A percentile compares a stretch with the other conserved stretches of the same genome.
phyloP scores from a whole-genome alignment of 2,329 filamentous ascomycete genomes.

The Cladosporium sphaerospermum region DNA sequence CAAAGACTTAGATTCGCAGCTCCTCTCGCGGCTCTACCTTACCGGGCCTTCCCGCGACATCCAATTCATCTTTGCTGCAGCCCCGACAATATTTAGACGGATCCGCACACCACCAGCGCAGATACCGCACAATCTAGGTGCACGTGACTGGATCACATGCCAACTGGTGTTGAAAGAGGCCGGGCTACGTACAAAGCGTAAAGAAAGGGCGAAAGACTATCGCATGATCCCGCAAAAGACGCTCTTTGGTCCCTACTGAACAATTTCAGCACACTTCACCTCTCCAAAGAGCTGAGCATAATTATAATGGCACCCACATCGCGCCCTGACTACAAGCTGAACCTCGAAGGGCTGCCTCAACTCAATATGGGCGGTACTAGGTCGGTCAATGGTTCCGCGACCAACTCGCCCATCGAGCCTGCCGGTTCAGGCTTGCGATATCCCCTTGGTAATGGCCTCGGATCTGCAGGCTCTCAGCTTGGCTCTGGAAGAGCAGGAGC shows the following conservation, averaged over 20 bases:
- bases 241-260: constrained; percentile 10
- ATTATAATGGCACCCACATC: constrained; percentile 78
- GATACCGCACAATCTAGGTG: neutral
- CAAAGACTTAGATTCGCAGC: too few relatives aligned
- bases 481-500: constrained; percentile 67
- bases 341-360: constrained; percentile 72
- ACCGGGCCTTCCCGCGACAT: neutral
- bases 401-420: constrained; percentile 73
- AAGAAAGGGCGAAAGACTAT: constrained; percentile 9
- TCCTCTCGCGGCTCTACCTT: neutral
- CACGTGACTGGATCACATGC: constrained; percentile 13
- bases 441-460: constrained; percentile 63
- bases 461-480: constrained; percentile 43
- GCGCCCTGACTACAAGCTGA: constrained; percentile 76
- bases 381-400: constrained; percentile 73
- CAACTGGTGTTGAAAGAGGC: constrained; percentile 16
- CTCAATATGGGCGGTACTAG: constrained; percentile 60
- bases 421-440: constrained; percentile 60
- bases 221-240: constrained; percentile 12
- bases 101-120: neutral
- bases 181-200: constrained; percentile 1
- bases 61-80: constrained; percentile 6
- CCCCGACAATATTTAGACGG: neutral
- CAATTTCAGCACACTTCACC: neutral
- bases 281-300: constrained; percentile 7